Percentiles rank a stretch among this genome's conserved stretches.
phyloP scores from a whole-genome alignment of 1,284 basidiomycete genomes.

The Sphaerobolus stellatus region DNA sequence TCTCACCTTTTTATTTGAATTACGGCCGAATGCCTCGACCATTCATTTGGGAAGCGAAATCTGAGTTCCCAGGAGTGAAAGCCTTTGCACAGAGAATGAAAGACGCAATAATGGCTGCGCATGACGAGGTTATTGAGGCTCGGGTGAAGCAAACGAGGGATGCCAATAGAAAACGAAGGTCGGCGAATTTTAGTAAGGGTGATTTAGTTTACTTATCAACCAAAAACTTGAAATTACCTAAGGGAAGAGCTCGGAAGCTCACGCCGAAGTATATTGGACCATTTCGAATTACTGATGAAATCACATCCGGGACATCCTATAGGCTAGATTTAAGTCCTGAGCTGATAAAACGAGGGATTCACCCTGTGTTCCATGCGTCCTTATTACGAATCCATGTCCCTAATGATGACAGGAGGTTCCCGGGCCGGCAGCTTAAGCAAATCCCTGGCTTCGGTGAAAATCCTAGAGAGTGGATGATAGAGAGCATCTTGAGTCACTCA shows the following conservation, averaged over 20 bases:
- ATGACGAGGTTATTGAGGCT: slow-evolving; percentile 30
- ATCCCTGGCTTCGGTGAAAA: slow-evolving; percentile 18
- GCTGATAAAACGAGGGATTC: slow-evolving; percentile 25
- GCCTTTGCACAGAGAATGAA: slow-evolving; percentile 27
- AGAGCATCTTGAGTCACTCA: slow-evolving; percentile 30
- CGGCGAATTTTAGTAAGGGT: slow-evolving; percentile 18
- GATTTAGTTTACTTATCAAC: slow-evolving; percentile 37
- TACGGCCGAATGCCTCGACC: slow-evolving; percentile 32
- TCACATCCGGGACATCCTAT: slow-evolving; percentile 26
- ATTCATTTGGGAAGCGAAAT: slow-evolving; percentile 24
- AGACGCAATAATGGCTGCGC: slow-evolving; percentile 22
- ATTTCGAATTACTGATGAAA: slow-evolving; percentile 27
- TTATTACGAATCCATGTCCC: slow-evolving; percentile 27
- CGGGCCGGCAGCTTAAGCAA: slow-evolving; percentile 21
- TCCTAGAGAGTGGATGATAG: slow-evolving; percentile 31
- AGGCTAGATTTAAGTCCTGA: slow-evolving; percentile 26
- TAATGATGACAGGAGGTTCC: slow-evolving; percentile 16
- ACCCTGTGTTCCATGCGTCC: slow-evolving; percentile 31
- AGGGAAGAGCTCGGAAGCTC: slow-evolving; percentile 31
- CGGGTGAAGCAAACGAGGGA: slow-evolving; percentile 29
- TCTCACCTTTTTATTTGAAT: slow-evolving; percentile 37
- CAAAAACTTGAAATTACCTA: slow-evolving; percentile 33
- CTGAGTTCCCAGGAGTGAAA: slow-evolving; percentile 24
- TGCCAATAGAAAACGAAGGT: slow-evolving; percentile 24
- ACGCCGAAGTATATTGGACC: slow-evolving; percentile 37